Evolutionary conservation across 805 yeast genomes (phyloP), one percentile per base, ranked within the genome.

Genomic region (Ogataea chonburiensis): DNA sequence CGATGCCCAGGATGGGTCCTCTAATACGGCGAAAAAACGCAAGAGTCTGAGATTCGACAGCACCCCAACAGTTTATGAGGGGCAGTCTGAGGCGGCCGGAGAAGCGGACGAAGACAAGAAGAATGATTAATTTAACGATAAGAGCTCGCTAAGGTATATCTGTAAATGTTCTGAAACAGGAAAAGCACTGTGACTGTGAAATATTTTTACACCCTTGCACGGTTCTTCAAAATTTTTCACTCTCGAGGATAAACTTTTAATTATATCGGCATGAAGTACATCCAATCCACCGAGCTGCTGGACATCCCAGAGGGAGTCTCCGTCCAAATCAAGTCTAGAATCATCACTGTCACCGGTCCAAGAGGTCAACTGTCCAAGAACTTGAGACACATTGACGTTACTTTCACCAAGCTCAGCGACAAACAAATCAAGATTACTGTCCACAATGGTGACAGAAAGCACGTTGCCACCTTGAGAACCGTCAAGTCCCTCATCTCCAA

Each of bases 361-460:
- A 88, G 98, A 77, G 98, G 98, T 73, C 75, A 78, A 55, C 77
- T 91, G 66, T 66, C 70, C 74, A 91, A 93, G 82, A 77, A 84
- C 77, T 78, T 91, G 67, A 79, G 81, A 66, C 98, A 93, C 76
- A 81, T 93, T 63, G 86, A 91, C 68, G 95, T 93, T 59, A 81
- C 96, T 57, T 91, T 93, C 83, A 60, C 68, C 63, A 87, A 89
- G 77, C 63, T 84, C 53, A 66, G 70, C 65, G 71, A 77, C 73
- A 73, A 64, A 51, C 79, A 76, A 60, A 75, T 93, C 73, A 85
- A 83, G 75, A 78, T 93, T 66, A 77, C 88, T 58, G 96, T 93
- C 55, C 94, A 85, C 84, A 87, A 91, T 71, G 98, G 98, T 76
- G 96, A 87, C 85, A 86, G 98, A 81, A 91, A 91, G 83, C 98